Evolutionary conservation across 2,329 filamentous ascomycete genomes (phyloP), one percentile per base, ranked within the genome.

Genomic region (Talaromyces sp.): DNA sequence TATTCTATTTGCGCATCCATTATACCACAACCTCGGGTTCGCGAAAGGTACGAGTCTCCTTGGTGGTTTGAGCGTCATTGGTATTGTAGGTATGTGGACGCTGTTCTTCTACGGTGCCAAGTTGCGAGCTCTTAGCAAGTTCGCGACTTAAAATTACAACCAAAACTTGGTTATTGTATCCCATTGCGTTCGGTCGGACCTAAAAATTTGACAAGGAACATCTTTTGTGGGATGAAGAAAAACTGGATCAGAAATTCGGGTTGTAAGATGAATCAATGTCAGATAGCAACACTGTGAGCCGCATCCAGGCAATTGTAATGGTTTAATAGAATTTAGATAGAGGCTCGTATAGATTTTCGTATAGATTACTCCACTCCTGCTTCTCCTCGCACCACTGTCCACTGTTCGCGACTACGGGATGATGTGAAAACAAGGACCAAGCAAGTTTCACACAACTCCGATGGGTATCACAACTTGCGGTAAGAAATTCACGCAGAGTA

Each of bases 21-120:
- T 78, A 22, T 78, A 74, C 63, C 64, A 69, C 31, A 77, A 76
- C 43, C 65, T 78, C 22, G 75, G 76, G 13, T 71, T 78, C 43
- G 74, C 71, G 0, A 64, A 63, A 11, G 76, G 76, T 57, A 69
- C 72, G 3, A 76, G 69, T 72, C 74, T 75, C 58, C 71, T 73
- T 67, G 80, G 50, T 70, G 80, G 77, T 1, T 64, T 78, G 67
- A 77, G 72, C 58, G 73, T 77, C 3, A 71, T 73, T 62, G 74
- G 75, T 17, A 71, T 76, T 31, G 13, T 62, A 4, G 31, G 31
- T 7, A 27, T 33, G 37, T 17, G 13, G 27, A 13, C 11, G 8
- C 10, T 60, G 13, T 60, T 10, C 3, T 13, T 43, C 11, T n/a
- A 27, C 19, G 57, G 57, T n/a, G 19, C 11, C 25, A 25, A 45